These are phyloP conservation scores for Venturia oleaginea DNA, from an alignment of 2,329 filamentous ascomycete genomes.

Conservation along the genomic window DNA sequence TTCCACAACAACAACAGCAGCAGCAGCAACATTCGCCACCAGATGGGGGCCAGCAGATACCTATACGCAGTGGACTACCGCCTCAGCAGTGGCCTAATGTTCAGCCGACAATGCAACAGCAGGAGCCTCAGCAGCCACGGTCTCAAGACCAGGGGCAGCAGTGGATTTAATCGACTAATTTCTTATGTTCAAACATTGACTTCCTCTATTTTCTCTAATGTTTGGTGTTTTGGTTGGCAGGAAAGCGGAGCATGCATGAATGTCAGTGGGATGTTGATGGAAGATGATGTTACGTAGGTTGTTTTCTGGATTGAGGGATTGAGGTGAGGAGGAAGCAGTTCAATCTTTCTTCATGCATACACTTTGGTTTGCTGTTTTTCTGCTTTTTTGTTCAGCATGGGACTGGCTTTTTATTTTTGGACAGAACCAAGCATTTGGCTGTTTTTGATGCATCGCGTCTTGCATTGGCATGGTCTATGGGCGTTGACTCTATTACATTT, in stretches of 20 bases:
- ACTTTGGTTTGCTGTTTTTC: too few species aligned
- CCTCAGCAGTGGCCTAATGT: background rate
- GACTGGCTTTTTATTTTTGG: background rate
- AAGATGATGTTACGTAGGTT: background rate
- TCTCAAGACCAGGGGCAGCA: background rate
- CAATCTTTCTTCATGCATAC: background rate
- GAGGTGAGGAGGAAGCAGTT: background rate
- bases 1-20: background rate
- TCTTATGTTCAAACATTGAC: background rate
- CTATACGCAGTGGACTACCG: background rate
- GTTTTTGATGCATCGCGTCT: background rate
- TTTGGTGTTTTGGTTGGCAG: background rate
- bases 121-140: background rate
- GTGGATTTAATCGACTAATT: constrained; percentile 2
- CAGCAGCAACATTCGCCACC: background rate
- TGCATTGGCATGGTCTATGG: background rate
- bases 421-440: too few species aligned
- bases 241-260: background rate
- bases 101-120: background rate
- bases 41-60: background rate
- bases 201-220: background rate
- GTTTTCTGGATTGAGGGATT: background rate
- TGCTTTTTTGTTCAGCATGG: background rate
- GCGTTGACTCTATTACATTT: background rate
- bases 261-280: background rate